phyloP scores from a whole-genome alignment of 179 eudicot species.

The Spergularia azorica region DNA sequence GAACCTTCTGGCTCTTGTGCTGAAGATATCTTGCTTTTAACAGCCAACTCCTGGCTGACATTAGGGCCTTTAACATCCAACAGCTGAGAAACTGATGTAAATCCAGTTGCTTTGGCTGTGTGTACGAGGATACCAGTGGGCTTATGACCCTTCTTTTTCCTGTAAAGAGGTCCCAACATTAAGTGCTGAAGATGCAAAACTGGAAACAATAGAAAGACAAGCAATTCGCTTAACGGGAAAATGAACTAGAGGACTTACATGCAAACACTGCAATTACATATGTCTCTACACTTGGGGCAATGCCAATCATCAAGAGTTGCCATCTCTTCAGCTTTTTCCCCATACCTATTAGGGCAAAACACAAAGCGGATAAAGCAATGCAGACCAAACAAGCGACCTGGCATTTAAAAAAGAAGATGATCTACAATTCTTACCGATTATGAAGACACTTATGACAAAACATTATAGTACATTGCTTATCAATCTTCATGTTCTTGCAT shows the following conservation, averaged over 20 bases:
- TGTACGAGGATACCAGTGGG: conserved; percentile 65
- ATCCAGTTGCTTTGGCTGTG: conserved; percentile 69
- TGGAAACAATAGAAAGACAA: not conserved
- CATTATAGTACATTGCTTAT: conserved; percentile 56
- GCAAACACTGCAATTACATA: conserved; percentile 81
- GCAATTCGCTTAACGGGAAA: not conserved
- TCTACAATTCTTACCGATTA: conserved; percentile 55
- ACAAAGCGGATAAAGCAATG: not conserved
- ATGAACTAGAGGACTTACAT: conserved; percentile 35
- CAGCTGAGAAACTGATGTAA: conserved; percentile 67
- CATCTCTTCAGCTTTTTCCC: conserved; percentile 67
- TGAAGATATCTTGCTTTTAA: conserved; percentile 26
- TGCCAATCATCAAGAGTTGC: conserved; percentile 49
- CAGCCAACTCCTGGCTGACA: conserved; percentile 29
- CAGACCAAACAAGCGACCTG: not conserved
- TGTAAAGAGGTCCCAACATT: conserved; percentile 26
- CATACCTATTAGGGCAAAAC: conserved; percentile 46
- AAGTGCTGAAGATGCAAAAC: not conserved
- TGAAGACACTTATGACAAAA: conserved; percentile 71
- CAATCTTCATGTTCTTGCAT: conserved; percentile 60
- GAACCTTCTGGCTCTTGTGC: conserved; percentile 31
- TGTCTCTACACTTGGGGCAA: conserved; percentile 77
- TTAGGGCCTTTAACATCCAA: conserved; percentile 47
- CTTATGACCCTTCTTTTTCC: conserved; percentile 67
- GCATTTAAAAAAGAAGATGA: not conserved